phyloP scores from a whole-genome alignment of 306 rosid genomes.

The Quercus wislizeni region DNA sequence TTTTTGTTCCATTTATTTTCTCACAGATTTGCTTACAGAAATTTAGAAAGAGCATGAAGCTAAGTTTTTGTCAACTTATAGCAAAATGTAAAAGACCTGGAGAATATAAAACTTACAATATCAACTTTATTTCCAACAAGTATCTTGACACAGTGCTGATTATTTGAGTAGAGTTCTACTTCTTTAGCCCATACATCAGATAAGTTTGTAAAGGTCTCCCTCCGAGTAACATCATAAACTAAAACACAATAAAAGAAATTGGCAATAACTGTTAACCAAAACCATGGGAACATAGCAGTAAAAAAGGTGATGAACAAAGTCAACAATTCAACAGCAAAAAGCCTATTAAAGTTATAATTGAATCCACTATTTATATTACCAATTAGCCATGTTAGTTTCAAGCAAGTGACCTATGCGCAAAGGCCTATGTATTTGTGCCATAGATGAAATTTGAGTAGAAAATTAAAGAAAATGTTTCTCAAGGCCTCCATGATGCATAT shows the following conservation, averaged over 20 bases:
- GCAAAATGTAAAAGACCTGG: constrained; percentile 8
- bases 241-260: constrained; percentile 13
- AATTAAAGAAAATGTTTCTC: not conserved
- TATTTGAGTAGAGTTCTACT: constrained; percentile 80
- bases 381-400: not conserved
- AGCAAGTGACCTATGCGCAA: not conserved
- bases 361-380: not conserved
- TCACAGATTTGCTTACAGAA: not conserved
- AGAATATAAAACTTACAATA: constrained; percentile 52
- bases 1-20: not conserved
- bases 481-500: not conserved
- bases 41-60: not conserved
- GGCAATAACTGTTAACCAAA: not conserved
- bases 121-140: constrained; percentile 98
- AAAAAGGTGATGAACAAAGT: not conserved
- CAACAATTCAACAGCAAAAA: not conserved
- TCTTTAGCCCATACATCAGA: constrained; percentile 94
- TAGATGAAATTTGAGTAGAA: not conserved
- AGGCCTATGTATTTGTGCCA: not conserved
- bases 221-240: constrained; percentile 91
- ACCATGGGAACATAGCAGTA: not conserved
- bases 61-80: not conserved
- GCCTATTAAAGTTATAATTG: not conserved
- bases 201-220: constrained; percentile 79
- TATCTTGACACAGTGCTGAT: constrained; percentile 81